Evolutionary conservation across 495 filamentous ascomycete species (phyloP), one percentile per base, ranked within the genome.

Genomic region (Immersiella caudata): DNA sequence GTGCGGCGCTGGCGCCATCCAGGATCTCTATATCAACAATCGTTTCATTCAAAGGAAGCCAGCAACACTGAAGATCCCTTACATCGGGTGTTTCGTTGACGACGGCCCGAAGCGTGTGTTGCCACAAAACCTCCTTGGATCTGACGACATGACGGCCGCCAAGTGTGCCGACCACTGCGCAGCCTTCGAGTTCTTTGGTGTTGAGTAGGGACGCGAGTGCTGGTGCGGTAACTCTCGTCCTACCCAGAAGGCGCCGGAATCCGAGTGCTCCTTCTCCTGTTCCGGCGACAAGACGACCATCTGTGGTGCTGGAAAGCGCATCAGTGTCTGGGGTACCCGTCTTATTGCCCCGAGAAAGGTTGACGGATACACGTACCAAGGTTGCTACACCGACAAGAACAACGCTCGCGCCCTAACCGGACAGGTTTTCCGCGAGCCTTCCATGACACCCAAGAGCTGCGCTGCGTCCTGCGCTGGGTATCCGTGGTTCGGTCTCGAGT

Each of bases 21-120:
- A 83, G 36, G 74, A 73, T n/a, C 58, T 84, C 24, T 85, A 65
- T 27, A 54, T 20, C 33, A 71, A 71, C 36, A 18, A 11, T 0
- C 9, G 65, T 7, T 65, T 56, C 26, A n/a, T 56, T 2, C 11
- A 46, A 0, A 61, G 61, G n/a, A 73, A 76, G n/a, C 69, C 77
- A 11, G 27, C 56, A 18, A 75, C 75, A 6, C 69, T 67, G 12
- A 75, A 79, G 16, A 71, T 76, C 0, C 64, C 67, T 14, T 80
- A 74, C 67, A 72, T 71, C 64, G 79, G 80, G 33, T 82, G 78
- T 66, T 74, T 73, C 35, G 78, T 79, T 12, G 76, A 80, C 52
- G 74, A 71, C 9, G 75, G 66, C 21, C 63, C 57, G 6, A 62
- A 56, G 8, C 88, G 88, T 55, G 86, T 87, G 20, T 81, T 91